Base-by-base conservation (phyloP, 2,329 filamentous ascomycete genomes). In the Phoma sp. region DNA sequence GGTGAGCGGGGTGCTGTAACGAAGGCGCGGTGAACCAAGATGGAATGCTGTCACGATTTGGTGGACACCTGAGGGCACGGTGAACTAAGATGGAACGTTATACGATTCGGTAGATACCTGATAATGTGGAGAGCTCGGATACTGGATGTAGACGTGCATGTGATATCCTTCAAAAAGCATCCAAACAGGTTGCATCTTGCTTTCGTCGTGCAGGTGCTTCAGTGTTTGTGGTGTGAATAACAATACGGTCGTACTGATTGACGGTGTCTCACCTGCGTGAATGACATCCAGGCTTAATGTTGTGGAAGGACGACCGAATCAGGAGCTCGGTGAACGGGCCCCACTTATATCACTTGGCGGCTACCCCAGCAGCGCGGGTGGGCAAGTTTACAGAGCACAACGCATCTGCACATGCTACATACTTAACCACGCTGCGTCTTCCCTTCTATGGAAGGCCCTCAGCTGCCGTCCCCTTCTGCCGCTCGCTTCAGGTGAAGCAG, bases 401-500 rank as follows among this genome's bases (percentile, higher is more conserved):
- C 46, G 29, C 36, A 18, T 28, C 33, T 40, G 40, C 39, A 38
- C 25, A 42, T 26, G 20, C 32, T 28, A 26, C 21, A 40, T 12
- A 23, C 28, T 34, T 17, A 28, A 21, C 45, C 23, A 33, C 37
- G 29, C 51, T 48, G 38, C 40, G 39, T 50, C 59, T 58, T 60
- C 64, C 64, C 61, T 65, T 72, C 61, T 66, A 74, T 75, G 72
- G 72, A 71, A 66, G 67, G 56, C 61, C 40, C 56, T n/a, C 50
- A 57, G 46, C 54, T 52, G 45, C 25, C 32, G 42, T 48, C 54
- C 57, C 55, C 57, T 60, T 57, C 65, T 64, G 68, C 60, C 60
- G 66, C 59, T 63, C 60, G 68, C 68, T 68, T 65, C 62, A 59
- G 68, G 66, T 74, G 71, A 73, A 73, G 68, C 62, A 64, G 61